Base-by-base conservation (phyloP, 2,329 filamentous ascomycete species). In the Drechmeria coniospora region DNA sequence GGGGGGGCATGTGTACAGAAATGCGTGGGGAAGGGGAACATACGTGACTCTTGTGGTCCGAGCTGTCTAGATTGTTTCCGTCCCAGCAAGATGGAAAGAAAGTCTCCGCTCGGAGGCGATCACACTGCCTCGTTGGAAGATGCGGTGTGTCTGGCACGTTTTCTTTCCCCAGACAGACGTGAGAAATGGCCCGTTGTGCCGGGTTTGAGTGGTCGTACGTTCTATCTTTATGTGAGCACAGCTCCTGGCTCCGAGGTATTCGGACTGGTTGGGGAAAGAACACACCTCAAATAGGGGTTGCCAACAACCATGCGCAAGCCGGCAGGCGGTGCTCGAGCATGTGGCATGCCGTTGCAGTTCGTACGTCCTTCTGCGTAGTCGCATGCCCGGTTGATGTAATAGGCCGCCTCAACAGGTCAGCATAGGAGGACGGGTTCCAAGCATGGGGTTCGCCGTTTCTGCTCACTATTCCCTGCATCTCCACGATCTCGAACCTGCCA, bases 271-370 rank as follows among this genome's bases (percentile, higher is more conserved):
- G 20, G 8, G 13, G 6, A 10, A 17, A 15, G 4, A n/a, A 33
- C 32, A 16, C 27, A 43, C 38, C 36, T 32, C 34, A 70, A 63
- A 36, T 58, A 56, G 32, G 65, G 56, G 38, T 73, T 58, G 19
- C 75, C 75, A 5, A 72, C 68, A 18, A 79, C 29, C 71, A 80
- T 79, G 28, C 71, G 68, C 39, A 79, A 72, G 28, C 62, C 68
- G 12, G 59, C 46, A 1, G 72, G 74, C 40, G 75, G 78, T 3
- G 71, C 65, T 17, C 59, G 49, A 5, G 74, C 54, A n/a, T 24
- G 24, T 3, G 32, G 32, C 7, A 30, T 21, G 17, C 25, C 26
- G 14, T 34, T 14, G 26, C 44, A 47, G 32, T 42, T 41, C 13
- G 23, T 25, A 8, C 42, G 37, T 7, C 43, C 43, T 1, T 36